phyloP scores from a whole-genome alignment of 805 yeast genomes.

The Ascoidea tarda region DNA sequence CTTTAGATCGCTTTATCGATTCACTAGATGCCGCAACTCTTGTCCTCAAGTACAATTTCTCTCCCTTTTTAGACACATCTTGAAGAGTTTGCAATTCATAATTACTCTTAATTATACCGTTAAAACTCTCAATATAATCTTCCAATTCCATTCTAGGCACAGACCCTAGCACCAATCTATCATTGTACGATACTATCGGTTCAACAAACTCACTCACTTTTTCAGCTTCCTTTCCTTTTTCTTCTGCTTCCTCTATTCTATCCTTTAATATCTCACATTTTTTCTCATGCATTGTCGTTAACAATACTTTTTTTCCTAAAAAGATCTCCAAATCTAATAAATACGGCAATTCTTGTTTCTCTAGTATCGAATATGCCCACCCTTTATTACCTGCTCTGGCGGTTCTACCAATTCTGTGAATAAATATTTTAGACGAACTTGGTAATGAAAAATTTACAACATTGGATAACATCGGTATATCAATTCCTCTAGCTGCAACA shows the following conservation, averaged over 20 bases:
- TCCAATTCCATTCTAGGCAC: conserved; percentile 66
- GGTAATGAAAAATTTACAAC: conserved; percentile 89
- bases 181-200: conserved; percentile 57
- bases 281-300: conserved; percentile 57
- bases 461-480: conserved; percentile 91
- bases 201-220: conserved; percentile 20
- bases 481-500: conserved; percentile 98
- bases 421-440: conserved; percentile 81
- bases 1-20: conserved; percentile 76
- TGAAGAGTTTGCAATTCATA: conserved; percentile 53
- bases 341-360: conserved; percentile 81
- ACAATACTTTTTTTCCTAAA: conserved; percentile 65
- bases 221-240: conserved; percentile 17
- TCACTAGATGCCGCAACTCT: conserved; percentile 65
- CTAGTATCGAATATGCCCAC: conserved; percentile 89
- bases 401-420: conserved; percentile 98
- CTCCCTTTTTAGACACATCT: conserved; percentile 77
- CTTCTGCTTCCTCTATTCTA: conserved; percentile 20
- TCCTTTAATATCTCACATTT: conserved; percentile 37
- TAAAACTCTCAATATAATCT: conserved; percentile 55
- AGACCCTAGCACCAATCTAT: conserved; percentile 71
- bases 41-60: conserved; percentile 72
- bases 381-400: conserved; percentile 98
- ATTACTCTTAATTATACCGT: conserved; percentile 41
- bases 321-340: conserved; percentile 81